Evolutionary conservation across 2,329 filamentous ascomycete genomes (phyloP), one percentile per base, ranked within the genome.

Genomic region (Lojkania enalia): DNA sequence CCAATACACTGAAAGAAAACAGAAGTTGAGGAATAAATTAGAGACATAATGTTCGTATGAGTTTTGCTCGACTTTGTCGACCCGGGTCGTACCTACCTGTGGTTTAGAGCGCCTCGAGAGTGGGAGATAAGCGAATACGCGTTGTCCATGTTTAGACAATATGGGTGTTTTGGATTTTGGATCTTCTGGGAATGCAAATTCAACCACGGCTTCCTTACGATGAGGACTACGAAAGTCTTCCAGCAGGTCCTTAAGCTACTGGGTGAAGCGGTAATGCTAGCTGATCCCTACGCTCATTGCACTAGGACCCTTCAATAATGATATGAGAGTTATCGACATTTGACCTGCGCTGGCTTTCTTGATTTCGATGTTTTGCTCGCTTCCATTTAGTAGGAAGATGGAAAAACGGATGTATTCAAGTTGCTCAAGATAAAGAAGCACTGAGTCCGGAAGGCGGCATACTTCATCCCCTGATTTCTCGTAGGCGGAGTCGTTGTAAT

Each of bases 151-250:
- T 2, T 42, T 36, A 4, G 20, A 55, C 3, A 55, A 13, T 18
- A 59, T 51, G 12, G 58, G 61, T n/a, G 53, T 35, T 6, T 27
- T 9, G 3, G 40, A 44, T 4, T 6, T 6, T 7, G 41, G 6
- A 16, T 55, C 23, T 0, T 62, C n/a, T 2, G 60, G 61, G 44
- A 62, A 63, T 1, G 57, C 58, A 4, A 64, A 29, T 12, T 57
- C 46, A 2, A 64, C 31, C 3, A 30, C 39, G 0, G 42, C 46
- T 2, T 4, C 9, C 1, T 7, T 46, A 12, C 42, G 43, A 41
- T 33, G 23, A 20, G 50, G 27, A 2, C 57, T 43, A 4, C 49
- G 47, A 12, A 44, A 30, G 38, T 60, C 44, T 18, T 32, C 1
- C 2, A 55, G 57, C 49, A 60, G 52, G 12, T 39, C 11, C 0